Evolutionary conservation across 2,329 filamentous ascomycete species (phyloP), one percentile per base, ranked within the genome.

Genomic region (Sordariomycetes sp.): DNA sequence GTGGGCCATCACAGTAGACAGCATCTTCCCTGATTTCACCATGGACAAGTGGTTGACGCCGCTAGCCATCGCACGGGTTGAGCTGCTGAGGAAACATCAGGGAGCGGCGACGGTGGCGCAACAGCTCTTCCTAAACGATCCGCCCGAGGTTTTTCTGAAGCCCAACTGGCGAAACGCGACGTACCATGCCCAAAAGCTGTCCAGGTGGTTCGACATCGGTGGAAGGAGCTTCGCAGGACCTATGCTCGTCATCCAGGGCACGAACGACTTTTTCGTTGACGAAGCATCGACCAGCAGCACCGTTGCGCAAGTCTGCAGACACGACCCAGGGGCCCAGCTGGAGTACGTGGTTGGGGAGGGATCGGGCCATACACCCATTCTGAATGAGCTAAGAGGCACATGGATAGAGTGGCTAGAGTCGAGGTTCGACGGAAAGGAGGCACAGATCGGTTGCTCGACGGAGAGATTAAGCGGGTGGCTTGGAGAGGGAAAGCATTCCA

Each of bases 191-290:
- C 8, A n/a, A 5, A 30, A 24, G 27, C 34, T 36, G n/a, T n/a
- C 34, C n/a, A 41, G n/a, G n/a, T n/a, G n/a, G n/a, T n/a, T n/a
- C n/a, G n/a, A 45, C 18, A 50, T 45, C 8, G 56, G 57, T 2
- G 39, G 48, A 2, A 48, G 42, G 19, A 37, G 44, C 3, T 52
- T 60, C 27, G 40, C 42, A 10, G 57, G 55, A 0, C 59, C 57
- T 2, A 30, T 63, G 33, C 42, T 62, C 1, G 53, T 62, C 2
- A 12, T 60, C 1, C 55, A 59, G 35, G 58, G 57, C 8, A 45
- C 46, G 1, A 35, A 33, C 5, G 51, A 57, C 18, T 6, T 28
- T 3, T 44, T 42, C 16, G 33, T 51, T 10, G 23, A 25, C 23
- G 23, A 14, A 14, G 4, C 11, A 25, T 25, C 14, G 23, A 25